phyloP scores from a whole-genome alignment of 768 basidiomycete species.

The Leccinum uliginosum region DNA sequence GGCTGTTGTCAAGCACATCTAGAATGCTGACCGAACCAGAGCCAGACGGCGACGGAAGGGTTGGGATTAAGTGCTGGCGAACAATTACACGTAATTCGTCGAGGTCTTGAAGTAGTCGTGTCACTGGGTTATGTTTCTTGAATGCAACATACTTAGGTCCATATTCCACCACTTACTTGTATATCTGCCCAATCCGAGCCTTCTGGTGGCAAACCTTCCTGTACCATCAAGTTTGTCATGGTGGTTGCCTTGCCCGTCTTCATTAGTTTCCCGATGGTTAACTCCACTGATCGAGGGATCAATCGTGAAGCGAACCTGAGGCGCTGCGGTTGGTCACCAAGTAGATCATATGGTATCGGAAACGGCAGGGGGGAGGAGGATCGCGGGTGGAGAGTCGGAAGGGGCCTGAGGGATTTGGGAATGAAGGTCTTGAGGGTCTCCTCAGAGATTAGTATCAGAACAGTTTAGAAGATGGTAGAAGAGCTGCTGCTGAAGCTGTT shows the following conservation, averaged over 20 bases:
- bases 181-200: conserved; percentile 60
- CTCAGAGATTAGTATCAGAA: too few relatives aligned
- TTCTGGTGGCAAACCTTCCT: conserved; percentile 80
- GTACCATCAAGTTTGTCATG: conserved; percentile 79
- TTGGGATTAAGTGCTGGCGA: conserved; percentile 71
- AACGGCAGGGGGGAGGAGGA: too few relatives aligned
- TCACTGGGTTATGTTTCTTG: conserved; percentile 80
- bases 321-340: too few relatives aligned
- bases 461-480: too few relatives aligned
- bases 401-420: too few relatives aligned
- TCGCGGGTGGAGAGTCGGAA: too few relatives aligned
- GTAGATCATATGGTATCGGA: too few relatives aligned
- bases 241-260: conserved; percentile 85
- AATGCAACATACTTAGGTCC: conserved; percentile 95
- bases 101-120: conserved; percentile 56
- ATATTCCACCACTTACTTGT: conserved; percentile 41
- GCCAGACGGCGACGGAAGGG: conserved; percentile 23
- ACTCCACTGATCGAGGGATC: conserved; percentile 80
- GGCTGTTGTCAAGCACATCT: conserved; percentile 55
- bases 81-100: conserved; percentile 57
- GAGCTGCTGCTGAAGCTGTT: too few relatives aligned
- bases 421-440: too few relatives aligned
- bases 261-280: conserved; percentile 87
- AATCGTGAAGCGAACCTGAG: too few relatives aligned
- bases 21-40: conserved; percentile 24